Evolutionary conservation across 768 basidiomycete genomes (phyloP).

Genomic region (Pisolithus sp.): DNA sequence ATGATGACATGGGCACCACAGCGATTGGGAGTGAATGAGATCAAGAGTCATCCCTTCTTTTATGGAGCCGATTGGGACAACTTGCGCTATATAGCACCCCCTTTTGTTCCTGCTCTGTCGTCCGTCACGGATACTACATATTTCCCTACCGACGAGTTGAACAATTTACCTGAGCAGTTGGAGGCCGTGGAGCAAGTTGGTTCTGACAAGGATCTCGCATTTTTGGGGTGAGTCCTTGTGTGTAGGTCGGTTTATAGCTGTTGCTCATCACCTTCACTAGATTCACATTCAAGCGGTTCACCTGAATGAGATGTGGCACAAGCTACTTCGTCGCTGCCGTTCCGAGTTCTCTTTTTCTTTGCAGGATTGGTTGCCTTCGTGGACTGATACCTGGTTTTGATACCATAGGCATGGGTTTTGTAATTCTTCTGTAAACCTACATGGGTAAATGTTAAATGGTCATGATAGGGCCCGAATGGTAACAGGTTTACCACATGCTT

Average conservation of each 20-base stretch:
- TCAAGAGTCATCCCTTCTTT: constrained; percentile 93
- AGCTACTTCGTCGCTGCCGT: not conserved
- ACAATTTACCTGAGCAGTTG: constrained; percentile 56
- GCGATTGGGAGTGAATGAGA: constrained; percentile 74
- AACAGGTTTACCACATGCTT: too few relatives aligned
- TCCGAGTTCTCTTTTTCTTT: not conserved
- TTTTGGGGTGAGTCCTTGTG: constrained; percentile 46
- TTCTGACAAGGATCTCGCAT: constrained; percentile 63
- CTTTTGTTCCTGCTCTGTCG: constrained; percentile 89
- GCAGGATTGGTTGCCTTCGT: constrained; percentile 4
- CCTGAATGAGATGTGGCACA: constrained; percentile 11
- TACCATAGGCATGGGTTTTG: constrained; percentile 23
- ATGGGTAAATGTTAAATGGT: not conserved
- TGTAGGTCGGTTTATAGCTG: not conserved
- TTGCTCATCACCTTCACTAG: constrained; percentile 30
- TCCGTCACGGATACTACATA: constrained; percentile 93
- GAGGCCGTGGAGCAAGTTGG: constrained; percentile 56
- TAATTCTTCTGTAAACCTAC: constrained; percentile 21
- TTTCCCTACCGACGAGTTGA: constrained; percentile 93
- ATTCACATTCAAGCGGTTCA: constrained; percentile 81
- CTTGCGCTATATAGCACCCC: constrained; percentile 89
- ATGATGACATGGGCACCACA: constrained; percentile 82
- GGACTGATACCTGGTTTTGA: constrained; percentile 18
- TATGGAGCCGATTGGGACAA: constrained; percentile 92
- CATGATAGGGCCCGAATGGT: too few relatives aligned